phyloP scores from a whole-genome alignment of 2,329 filamentous ascomycete genomes.

The Diaporthe amygdali region DNA sequence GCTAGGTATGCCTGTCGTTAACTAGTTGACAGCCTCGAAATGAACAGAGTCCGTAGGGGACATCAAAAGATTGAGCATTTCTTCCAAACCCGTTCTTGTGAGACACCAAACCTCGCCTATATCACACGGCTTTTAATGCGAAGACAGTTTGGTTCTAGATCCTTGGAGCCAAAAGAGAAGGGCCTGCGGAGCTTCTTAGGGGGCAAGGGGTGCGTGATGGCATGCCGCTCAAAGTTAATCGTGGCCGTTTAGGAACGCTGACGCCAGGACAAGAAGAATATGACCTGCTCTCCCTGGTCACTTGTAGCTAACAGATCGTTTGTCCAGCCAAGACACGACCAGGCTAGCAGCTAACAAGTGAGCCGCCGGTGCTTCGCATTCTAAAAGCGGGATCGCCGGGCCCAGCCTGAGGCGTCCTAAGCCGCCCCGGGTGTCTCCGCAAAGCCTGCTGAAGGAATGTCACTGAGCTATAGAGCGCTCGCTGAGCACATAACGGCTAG shows the following conservation, averaged over 20 bases:
- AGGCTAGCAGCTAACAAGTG: not conserved
- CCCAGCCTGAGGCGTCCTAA: not conserved
- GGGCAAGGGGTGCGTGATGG: not conserved
- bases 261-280: not conserved
- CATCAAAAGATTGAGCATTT: too few relatives aligned
- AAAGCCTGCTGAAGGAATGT: not conserved
- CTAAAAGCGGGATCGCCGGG: not conserved
- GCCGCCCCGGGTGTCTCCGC: not conserved
- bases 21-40: not conserved
- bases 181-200: too few relatives aligned
- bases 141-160: too few relatives aligned
- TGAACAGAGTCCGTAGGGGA: not conserved
- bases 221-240: not conserved
- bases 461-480: not conserved
- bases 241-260: not conserved
- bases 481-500: not conserved
- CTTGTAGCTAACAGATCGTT: not conserved
- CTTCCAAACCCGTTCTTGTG: not conserved
- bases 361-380: not conserved
- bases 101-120: too few relatives aligned
- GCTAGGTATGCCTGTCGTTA: not conserved
- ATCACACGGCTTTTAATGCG: too few relatives aligned
- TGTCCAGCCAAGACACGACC: not conserved
- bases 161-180: too few relatives aligned
- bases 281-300: too few relatives aligned